These are phyloP conservation scores for Lepraria neglecta DNA, from an alignment of 495 filamentous ascomycete species.

Conservation along the genomic window DNA sequence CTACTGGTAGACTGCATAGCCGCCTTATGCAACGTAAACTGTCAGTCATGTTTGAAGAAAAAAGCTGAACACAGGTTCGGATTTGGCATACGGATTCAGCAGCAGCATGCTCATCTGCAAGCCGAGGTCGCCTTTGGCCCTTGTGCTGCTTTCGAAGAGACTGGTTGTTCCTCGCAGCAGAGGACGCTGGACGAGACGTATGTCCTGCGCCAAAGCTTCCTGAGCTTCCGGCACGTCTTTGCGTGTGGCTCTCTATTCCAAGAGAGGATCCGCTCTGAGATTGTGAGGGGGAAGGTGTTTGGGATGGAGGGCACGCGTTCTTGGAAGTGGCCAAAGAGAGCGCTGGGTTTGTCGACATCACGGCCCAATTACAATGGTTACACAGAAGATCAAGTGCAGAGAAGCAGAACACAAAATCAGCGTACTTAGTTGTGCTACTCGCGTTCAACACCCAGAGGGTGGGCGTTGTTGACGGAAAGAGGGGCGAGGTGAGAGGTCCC, in stretches of 20 bases:
- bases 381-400: background rate
- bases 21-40: conserved; percentile 40
- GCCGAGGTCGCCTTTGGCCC: conserved; percentile 47
- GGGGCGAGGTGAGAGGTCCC: background rate
- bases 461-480: conserved; percentile 3
- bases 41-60: conserved; percentile 26
- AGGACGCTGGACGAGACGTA: conserved; percentile 45
- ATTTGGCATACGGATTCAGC: conserved; percentile 61
- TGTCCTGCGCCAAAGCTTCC: conserved; percentile 58
- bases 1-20: conserved; percentile 78
- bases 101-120: conserved; percentile 73
- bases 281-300: conserved; percentile 36
- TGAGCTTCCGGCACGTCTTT: conserved; percentile 56
- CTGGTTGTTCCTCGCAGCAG: conserved; percentile 66
- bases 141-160: conserved; percentile 67
- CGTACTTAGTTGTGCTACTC: background rate
- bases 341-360: conserved; percentile 47
- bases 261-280: conserved; percentile 34
- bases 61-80: conserved; percentile 11
- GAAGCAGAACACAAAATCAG: background rate
- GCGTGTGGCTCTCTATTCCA: conserved; percentile 46
- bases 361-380: background rate
- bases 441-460: conserved; percentile 7
- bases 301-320: conserved; percentile 39
- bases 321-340: conserved; percentile 41